Evolutionary conservation across 164 flowering plant genomes (phyloP).

Genomic region (Cinnamomum micranthum): DNA sequence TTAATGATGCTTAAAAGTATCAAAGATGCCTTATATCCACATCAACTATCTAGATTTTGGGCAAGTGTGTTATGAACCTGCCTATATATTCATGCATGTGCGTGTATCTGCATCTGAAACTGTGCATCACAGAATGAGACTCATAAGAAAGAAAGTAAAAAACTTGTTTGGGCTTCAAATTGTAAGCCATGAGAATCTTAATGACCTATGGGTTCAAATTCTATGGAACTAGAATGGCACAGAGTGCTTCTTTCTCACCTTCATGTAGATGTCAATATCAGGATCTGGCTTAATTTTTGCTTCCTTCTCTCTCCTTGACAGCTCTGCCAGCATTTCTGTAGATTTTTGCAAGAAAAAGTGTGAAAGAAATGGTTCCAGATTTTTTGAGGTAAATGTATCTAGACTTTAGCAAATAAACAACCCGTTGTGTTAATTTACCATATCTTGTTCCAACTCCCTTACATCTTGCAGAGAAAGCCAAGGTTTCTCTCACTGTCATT

Average conservation of each 20-base stretch:
- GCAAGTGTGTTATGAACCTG: too few relatives aligned
- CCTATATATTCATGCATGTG: too few relatives aligned
- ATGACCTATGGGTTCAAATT: too few relatives aligned
- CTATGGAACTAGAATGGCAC: too few relatives aligned
- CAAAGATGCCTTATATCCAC: too few relatives aligned
- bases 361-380: neutral
- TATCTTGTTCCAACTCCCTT: slow-evolving; percentile 54
- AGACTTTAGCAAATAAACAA: neutral
- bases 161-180: too few relatives aligned
- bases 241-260: slow-evolving; percentile 28
- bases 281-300: slow-evolving; percentile 63
- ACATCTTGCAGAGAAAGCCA: slow-evolving; percentile 56
- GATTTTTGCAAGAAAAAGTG: neutral
- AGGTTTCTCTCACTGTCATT: slow-evolving; percentile 52
- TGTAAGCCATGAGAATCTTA: too few relatives aligned
- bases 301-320: slow-evolving; percentile 60
- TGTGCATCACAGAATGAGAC: too few relatives aligned
- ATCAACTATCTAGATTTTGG: too few relatives aligned
- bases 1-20: too few relatives aligned
- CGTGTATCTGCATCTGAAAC: too few relatives aligned
- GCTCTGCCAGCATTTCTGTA: slow-evolving; percentile 60
- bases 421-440: slow-evolving; percentile 19
- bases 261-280: slow-evolving; percentile 67
- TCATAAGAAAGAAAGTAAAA: too few relatives aligned
- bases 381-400: neutral